A percentile compares a stretch with the other conserved stretches of the same genome.
phyloP scores from a whole-genome alignment of 2,329 filamentous ascomycete genomes.

The Colletotrichum eremochloae region DNA sequence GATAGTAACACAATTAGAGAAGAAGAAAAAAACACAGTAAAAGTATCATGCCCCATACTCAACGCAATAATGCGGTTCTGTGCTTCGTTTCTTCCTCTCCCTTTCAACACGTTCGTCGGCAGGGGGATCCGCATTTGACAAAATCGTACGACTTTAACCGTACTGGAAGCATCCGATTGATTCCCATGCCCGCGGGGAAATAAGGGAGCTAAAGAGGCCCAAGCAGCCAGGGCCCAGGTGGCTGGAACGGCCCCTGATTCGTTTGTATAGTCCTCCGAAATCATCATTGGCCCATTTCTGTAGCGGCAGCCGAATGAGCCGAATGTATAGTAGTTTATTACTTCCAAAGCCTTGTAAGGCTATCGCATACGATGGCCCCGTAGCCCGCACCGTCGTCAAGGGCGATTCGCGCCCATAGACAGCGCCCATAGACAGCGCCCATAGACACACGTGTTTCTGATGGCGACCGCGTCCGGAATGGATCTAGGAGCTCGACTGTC shows the following conservation, averaged over 20 bases:
- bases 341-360: neutral
- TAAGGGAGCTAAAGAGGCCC: neutral
- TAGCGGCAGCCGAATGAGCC: too few species aligned
- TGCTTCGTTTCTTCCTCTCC: neutral
- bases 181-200: neutral
- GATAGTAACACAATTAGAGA: too few species aligned
- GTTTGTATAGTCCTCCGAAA: conserved; percentile 6
- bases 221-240: neutral
- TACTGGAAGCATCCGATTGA: conserved; percentile 11
- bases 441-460: neutral
- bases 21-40: too few species aligned
- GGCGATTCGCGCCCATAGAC: neutral
- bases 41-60: too few species aligned
- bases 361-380: neutral
- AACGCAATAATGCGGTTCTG: neutral
- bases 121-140: neutral
- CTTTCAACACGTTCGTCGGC: neutral
- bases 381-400: neutral
- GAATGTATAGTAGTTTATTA: too few species aligned
- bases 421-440: too few species aligned
- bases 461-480: neutral
- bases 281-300: conserved; percentile 1
- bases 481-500: too few species aligned
- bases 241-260: conserved; percentile 12
- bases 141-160: neutral